Conservation (phyloP, 805 yeast species). For the Saccharomycopsis oosterbeekiorum region DNA sequence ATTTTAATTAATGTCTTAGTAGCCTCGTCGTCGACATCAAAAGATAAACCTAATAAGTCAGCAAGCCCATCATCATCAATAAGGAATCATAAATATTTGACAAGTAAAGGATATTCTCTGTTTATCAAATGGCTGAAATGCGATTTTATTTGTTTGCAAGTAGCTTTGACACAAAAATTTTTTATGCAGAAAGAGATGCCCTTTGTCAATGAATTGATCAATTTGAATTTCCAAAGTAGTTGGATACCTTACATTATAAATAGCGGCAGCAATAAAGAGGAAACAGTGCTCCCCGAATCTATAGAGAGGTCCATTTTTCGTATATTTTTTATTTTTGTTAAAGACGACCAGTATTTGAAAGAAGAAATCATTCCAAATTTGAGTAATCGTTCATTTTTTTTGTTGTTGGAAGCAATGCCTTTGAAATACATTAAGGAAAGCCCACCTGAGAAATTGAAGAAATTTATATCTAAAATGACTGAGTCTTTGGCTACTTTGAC, state of each 20-base stretch:
- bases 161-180: slow-evolving; percentile 16
- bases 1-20: slow-evolving; percentile 3
- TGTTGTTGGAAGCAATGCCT: slow-evolving; percentile 13
- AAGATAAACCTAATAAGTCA: background rate
- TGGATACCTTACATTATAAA: slow-evolving; percentile 11
- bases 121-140: slow-evolving; percentile 7
- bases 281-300: slow-evolving; percentile 1
- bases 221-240: slow-evolving; percentile 7
- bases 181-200: slow-evolving; percentile 8
- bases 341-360: background rate
- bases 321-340: slow-evolving; percentile 15
- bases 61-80: background rate
- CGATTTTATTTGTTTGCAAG: slow-evolving; percentile 16
- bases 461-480: background rate
- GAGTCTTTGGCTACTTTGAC: background rate
- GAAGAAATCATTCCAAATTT: background rate
- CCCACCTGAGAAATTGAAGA: background rate
- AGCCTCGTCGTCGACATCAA: background rate
- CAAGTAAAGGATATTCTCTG: background rate
- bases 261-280: background rate
- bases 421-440: background rate
- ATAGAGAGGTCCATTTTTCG: slow-evolving; percentile 19
- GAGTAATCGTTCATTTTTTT: slow-evolving; percentile 1
- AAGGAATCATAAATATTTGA: background rate
- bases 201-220: slow-evolving; percentile 6